These are phyloP conservation scores for Henningerozyma blattae DNA, from an alignment of 805 yeast genomes.

Conservation along the genomic window DNA sequence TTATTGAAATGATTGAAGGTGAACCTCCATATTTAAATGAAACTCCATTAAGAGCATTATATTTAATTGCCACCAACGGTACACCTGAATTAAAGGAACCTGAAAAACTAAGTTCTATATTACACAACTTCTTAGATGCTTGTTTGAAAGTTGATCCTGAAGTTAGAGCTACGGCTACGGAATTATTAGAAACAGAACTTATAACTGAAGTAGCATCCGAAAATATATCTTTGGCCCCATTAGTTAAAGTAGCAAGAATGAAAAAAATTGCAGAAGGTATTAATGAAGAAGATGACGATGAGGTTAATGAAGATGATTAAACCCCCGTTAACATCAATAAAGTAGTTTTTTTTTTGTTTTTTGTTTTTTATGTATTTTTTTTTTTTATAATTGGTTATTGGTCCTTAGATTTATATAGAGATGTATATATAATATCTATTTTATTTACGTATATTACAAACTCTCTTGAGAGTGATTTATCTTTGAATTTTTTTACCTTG, in stretches of 20 bases:
- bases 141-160: constrained; percentile 78
- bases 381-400: no score
- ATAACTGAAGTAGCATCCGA: constrained; percentile 45
- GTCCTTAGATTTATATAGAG: no score
- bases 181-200: constrained; percentile 56
- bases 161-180: constrained; percentile 65
- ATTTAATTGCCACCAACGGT: constrained; percentile 91
- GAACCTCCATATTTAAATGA: constrained; percentile 98
- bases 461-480: not conserved
- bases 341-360: no score
- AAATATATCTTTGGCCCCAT: constrained; percentile 51
- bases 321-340: no score
- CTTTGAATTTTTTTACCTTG: constrained; percentile 32
- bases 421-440: no score
- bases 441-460: not conserved
- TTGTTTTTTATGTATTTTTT: no score
- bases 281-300: constrained; percentile 21
- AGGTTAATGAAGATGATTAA: no score
- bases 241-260: constrained; percentile 62
- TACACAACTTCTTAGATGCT: constrained; percentile 61
- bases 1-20: constrained; percentile 97
- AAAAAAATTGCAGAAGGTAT: constrained; percentile 38
- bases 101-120: constrained; percentile 53
- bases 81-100: constrained; percentile 91
- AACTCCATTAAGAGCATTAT: constrained; percentile 86